Conservation (phyloP, 192 early-diverging fungal genomes). For the Podila horticola region DNA sequence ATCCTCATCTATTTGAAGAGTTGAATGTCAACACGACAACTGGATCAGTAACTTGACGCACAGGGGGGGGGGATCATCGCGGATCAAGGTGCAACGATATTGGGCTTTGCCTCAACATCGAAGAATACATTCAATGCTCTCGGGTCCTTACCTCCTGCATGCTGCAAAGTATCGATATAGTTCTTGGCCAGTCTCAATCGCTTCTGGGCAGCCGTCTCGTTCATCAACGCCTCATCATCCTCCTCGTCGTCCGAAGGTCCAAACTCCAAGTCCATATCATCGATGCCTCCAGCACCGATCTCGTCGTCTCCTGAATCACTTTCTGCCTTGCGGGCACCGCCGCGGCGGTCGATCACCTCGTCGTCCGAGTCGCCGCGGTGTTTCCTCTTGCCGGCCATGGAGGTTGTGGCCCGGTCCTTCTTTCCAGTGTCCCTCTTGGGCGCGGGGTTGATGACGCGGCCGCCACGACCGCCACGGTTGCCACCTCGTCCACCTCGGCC, state of each 20-base stretch:
- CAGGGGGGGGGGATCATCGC: not conserved
- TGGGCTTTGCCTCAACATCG: too few relatives aligned
- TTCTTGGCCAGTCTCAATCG: conserved; percentile 92
- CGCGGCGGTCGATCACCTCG: not conserved
- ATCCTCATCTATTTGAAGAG: conserved; percentile 53
- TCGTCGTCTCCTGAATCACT: conserved; percentile 60
- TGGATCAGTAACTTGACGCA: not conserved
- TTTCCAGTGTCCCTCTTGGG: conserved; percentile 45
- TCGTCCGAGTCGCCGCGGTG: conserved; percentile 37
- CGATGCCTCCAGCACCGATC: conserved; percentile 63
- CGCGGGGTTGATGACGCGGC: conserved; percentile 31
- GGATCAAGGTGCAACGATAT: too few relatives aligned
- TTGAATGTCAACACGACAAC: not conserved
- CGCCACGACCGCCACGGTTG: conserved; percentile 7
- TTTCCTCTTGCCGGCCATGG: conserved; percentile 45
- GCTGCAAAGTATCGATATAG: conserved; percentile 85
- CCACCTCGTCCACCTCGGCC: not conserved
- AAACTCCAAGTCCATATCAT: conserved; percentile 64
- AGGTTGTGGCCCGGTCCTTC: conserved; percentile 40
- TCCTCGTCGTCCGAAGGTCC: conserved; percentile 60
- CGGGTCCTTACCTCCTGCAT: conserved; percentile 57
- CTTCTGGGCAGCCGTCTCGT: conserved; percentile 94
- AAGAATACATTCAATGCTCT: too few relatives aligned
- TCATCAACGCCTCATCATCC: conserved; percentile 71
- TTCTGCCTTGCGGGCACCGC: conserved; percentile 26